A percentile compares a stretch with the other conserved stretches of the same genome.
Evolutionary conservation across 768 basidiomycete species (phyloP).

Genomic region (Phylloporus rhodoxanthus): DNA sequence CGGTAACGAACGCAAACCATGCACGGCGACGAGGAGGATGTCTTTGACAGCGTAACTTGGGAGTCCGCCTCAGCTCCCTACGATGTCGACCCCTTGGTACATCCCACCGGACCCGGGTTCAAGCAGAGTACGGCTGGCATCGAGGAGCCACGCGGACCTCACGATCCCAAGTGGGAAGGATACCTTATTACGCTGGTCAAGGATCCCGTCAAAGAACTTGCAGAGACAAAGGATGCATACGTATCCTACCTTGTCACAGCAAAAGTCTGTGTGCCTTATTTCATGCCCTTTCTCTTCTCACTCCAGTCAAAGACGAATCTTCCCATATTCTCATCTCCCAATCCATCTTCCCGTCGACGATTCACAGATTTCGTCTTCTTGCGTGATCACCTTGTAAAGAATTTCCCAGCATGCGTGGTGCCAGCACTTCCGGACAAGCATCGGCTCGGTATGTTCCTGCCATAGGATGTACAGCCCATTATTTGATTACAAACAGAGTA

Average conservation of each 20-base stretch:
- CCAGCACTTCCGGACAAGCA: slow-evolving; percentile 97
- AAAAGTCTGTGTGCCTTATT: slow-evolving; percentile 49
- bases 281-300: slow-evolving; percentile 5
- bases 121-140: slow-evolving; percentile 70
- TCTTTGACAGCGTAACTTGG: slow-evolving; percentile 91
- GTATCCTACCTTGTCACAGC: slow-evolving; percentile 90
- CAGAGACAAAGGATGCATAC: slow-evolving; percentile 96
- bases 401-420: slow-evolving; percentile 97
- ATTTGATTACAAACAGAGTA: slow-evolving; percentile 58
- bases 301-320: slow-evolving; percentile 69
- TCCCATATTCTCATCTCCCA: slow-evolving; percentile 72
- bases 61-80: slow-evolving; percentile 66
- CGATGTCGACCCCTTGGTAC: slow-evolving; percentile 36
- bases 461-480: not conserved
- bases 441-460: slow-evolving; percentile 65
- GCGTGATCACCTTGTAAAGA: slow-evolving; percentile 76
- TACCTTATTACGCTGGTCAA: slow-evolving; percentile 76
- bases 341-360: slow-evolving; percentile 74
- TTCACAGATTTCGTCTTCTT: slow-evolving; percentile 98
- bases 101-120: slow-evolving; percentile 65
- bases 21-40: slow-evolving; percentile 84
- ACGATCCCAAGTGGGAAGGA: slow-evolving; percentile 89
- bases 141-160: slow-evolving; percentile 59
- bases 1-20: slow-evolving; percentile 33
- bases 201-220: slow-evolving; percentile 92